Base-by-base conservation (phyloP, 768 basidiomycete species). In the Sutorius australiensis region DNA sequence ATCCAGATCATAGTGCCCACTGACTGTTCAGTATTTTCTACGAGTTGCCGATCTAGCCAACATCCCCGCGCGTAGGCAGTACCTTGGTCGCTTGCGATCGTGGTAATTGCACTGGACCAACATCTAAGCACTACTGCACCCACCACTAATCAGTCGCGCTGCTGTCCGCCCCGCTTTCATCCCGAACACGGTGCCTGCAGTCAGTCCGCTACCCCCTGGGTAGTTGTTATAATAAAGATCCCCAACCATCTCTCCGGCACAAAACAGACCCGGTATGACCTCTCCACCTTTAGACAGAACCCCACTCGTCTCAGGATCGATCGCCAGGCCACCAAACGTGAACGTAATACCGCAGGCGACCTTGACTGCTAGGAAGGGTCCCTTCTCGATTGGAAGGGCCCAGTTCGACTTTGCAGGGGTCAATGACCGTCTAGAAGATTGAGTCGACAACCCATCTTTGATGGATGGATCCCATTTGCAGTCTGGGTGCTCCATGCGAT, bases 301-400 rank as follows among this genome's bases (percentile, higher is more conserved):
- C 1, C 66, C 76, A 10, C 80, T 76, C 0, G 79, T 82, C 14
- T 70, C 60, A 0, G 82, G 76, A 58, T 86, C 77, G 55, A 87
- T 79, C 0, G 76, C 79, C 3, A 87, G 64, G 1, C 86, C 86
- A 0, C 86, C 84, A 69, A 86, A 87, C 2, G 84, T 87, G 69
- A 86, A 88, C 1, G 86, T 87, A 49, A 86, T 78, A 6, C 84
- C 86, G 68, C 85, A 86, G 0, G 80, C 72, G 8, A 87, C 81
- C 60, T 82, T 84, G 31, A 87, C 81, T 3, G 84, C 85, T 63
- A 86, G 69, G 58, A 84, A 83, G 0, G 83, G 83, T 12, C 72
- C 64, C 38, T 75, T 56, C 34, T 80, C 76, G 24, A 87, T 67
- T 5, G 78, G 61, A 54, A 83, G 67, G 0, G 85, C 86, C 86